Conservation (phyloP, 257 asterid species). For the Ocimum tenuiflorum region DNA sequence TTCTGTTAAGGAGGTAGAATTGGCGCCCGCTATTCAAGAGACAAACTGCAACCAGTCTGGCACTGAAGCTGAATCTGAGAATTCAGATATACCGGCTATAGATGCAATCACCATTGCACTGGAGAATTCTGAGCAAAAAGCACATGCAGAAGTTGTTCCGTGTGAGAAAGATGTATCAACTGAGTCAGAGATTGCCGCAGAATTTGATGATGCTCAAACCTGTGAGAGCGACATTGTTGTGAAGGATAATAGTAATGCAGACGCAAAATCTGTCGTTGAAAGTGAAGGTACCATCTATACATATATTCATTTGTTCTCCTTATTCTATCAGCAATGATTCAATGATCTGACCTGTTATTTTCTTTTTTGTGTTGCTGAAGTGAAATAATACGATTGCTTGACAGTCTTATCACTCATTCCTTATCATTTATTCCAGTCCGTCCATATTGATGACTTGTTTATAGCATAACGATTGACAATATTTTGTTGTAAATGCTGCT, state of each 20-base stretch:
- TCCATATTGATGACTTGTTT: background rate
- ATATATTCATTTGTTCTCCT: too few relatives aligned
- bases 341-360: too few relatives aligned
- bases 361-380: background rate
- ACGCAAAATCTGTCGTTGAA: background rate
- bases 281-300: constrained; percentile 19
- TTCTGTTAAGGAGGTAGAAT: background rate
- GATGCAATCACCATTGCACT: too few relatives aligned
- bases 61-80: background rate
- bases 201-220: background rate
- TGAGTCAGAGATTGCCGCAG: background rate
- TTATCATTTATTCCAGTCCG: background rate
- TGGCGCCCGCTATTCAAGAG: background rate
- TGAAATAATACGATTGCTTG: background rate
- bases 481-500: background rate
- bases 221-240: background rate
- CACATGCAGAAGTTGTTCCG: background rate
- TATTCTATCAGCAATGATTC: too few relatives aligned
- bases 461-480: background rate
- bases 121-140: background rate
- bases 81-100: too few relatives aligned
- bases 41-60: constrained; percentile 4
- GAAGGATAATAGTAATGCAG: background rate
- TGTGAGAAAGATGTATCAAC: background rate
- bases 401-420: background rate